Conservation (phyloP, 805 yeast species). For the Wickerhamomyces ciferrii region DNA sequence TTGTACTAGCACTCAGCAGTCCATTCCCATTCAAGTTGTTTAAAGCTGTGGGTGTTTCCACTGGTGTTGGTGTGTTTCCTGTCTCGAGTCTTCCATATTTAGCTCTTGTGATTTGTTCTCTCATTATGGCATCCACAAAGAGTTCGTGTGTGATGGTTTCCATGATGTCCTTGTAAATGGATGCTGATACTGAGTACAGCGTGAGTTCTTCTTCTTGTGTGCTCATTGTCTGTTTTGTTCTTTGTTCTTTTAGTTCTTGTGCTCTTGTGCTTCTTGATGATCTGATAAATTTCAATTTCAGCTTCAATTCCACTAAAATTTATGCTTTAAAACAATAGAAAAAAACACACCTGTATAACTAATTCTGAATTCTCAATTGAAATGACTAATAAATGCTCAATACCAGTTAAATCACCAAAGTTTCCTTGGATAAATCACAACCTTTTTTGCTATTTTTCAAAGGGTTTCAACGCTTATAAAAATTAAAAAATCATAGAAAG, state of each 20-base stretch:
- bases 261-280: not conserved
- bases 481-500: too few relatives aligned
- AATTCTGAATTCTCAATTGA: too few relatives aligned
- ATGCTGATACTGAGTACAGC: constrained; percentile 20
- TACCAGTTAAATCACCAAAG: too few relatives aligned
- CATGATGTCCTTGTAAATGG: constrained; percentile 27
- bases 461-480: too few relatives aligned
- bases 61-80: not conserved
- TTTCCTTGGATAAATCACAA: too few relatives aligned
- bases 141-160: constrained; percentile 28
- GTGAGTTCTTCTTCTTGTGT: not conserved
- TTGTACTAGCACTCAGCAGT: not conserved
- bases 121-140: constrained; percentile 22
- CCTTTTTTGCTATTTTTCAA: too few relatives aligned
- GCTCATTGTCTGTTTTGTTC: not conserved
- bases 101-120: constrained; percentile 24
- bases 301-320: not conserved
- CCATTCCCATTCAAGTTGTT: not conserved
- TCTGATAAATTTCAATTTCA: not conserved
- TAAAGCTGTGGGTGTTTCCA: not conserved
- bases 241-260: not conserved
- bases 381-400: too few relatives aligned
- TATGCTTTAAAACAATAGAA: not conserved
- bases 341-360: too few relatives aligned
- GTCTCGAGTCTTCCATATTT: constrained; percentile 22